Conservation (phyloP, 1,284 basidiomycete species). For the Trichosporon ovoides region DNA sequence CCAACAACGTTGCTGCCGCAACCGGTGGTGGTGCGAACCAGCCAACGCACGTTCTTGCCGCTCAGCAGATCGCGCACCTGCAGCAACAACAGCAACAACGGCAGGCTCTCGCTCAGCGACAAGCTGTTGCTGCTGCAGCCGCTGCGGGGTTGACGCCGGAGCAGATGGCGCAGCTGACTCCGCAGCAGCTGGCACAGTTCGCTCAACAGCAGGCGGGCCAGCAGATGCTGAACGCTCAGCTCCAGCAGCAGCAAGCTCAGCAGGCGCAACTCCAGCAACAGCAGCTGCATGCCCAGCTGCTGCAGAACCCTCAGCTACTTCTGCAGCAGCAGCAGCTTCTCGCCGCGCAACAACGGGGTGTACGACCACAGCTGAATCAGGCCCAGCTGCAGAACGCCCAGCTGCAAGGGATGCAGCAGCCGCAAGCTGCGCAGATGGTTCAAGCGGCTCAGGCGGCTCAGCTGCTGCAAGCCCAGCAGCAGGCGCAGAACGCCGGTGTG, state of each 20-base stretch:
- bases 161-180: slow-evolving; percentile 14
- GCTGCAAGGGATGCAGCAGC: slow-evolving; percentile 10
- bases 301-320: slow-evolving; percentile 12
- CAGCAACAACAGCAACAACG: slow-evolving; percentile 19
- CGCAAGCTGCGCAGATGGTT: slow-evolving; percentile 9
- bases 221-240: slow-evolving; percentile 15
- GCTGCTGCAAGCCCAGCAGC: slow-evolving; percentile 22
- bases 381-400: slow-evolving; percentile 14
- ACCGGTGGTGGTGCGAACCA: slow-evolving; percentile 9
- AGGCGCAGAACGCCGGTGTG: slow-evolving; percentile 17
- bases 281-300: slow-evolving; percentile 9
- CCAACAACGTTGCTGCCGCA: slow-evolving; percentile 9
- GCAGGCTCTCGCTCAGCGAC: slow-evolving; percentile 4
- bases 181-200: slow-evolving; percentile 20
- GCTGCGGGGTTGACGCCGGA: slow-evolving; percentile 10
- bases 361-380: slow-evolving; percentile 12
- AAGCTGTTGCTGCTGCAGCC: slow-evolving; percentile 1
- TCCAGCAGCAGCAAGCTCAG: slow-evolving; percentile 20
- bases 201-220: slow-evolving; percentile 16
- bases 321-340: slow-evolving; percentile 19
- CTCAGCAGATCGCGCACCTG: slow-evolving; percentile 23
- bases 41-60: slow-evolving; percentile 23
- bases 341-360: background rate
- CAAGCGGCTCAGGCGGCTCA: slow-evolving; percentile 18
- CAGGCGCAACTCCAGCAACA: slow-evolving; percentile 15